phyloP scores from a whole-genome alignment of 331 rosid genomes.

The Arachis monticola region DNA sequence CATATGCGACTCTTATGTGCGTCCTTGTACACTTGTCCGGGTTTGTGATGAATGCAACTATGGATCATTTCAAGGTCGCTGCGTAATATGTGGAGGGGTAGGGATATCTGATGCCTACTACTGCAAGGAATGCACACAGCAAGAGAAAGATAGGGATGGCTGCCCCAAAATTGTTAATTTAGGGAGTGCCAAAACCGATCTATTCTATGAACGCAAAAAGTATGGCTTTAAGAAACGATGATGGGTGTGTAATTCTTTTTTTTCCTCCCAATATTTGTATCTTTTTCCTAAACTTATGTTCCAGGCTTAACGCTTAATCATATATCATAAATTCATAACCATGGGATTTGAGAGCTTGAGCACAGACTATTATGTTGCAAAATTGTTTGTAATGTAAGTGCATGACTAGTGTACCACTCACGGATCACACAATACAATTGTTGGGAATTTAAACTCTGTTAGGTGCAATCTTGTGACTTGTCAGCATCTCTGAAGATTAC shows the following conservation, averaged over 20 bases:
- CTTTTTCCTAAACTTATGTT: background rate
- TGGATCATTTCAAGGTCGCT: slow-evolving; percentile 56
- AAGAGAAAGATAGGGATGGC: slow-evolving; percentile 74
- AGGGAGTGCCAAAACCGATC: slow-evolving; percentile 74
- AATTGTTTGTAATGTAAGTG: background rate
- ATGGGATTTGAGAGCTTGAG: background rate
- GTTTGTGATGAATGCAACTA: slow-evolving; percentile 47
- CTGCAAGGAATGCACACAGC: slow-evolving; percentile 82
- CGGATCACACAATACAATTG: background rate
- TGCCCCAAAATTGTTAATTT: slow-evolving; percentile 79
- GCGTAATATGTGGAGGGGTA: slow-evolving; percentile 75
- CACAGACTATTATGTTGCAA: background rate
- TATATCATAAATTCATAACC: background rate
- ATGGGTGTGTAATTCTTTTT: slow-evolving; percentile 2
- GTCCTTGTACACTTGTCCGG: slow-evolving; percentile 42
- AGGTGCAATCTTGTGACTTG: too few species aligned
- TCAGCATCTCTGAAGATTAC: too few species aligned
- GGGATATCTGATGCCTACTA: slow-evolving; percentile 85
- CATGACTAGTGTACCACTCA: background rate
- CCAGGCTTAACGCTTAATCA: background rate
- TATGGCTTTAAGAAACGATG: slow-evolving; percentile 79
- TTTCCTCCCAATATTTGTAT: background rate
- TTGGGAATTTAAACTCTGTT: too few species aligned
- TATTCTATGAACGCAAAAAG: slow-evolving; percentile 72
- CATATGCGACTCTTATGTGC: slow-evolving; percentile 40